phyloP scores from a whole-genome alignment of 2,329 filamentous ascomycete species.

The Colletotrichum coccodes region DNA sequence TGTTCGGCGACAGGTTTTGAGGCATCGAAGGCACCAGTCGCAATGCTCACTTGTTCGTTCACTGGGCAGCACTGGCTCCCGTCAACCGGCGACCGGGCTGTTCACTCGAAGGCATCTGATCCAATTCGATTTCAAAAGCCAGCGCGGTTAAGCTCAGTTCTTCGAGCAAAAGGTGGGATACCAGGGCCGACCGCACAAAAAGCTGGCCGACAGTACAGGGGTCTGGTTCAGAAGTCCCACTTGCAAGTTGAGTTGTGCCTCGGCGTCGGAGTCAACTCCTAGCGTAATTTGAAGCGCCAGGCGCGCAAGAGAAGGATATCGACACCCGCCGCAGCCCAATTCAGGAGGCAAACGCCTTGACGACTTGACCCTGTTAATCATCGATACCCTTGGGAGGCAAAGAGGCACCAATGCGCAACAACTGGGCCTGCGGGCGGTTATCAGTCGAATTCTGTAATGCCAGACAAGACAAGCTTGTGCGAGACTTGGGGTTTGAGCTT shows the following conservation, averaged over 20 bases:
- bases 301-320: not conserved
- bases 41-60: slow-evolving; percentile 1
- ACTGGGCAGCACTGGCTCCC: not conserved
- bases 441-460: not conserved
- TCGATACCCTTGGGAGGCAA: not conserved
- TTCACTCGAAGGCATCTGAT: not conserved
- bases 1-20: not conserved
- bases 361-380: not conserved
- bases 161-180: too few species aligned
- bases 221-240: too few species aligned
- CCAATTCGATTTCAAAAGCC: not conserved
- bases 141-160: not conserved
- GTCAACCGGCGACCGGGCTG: not conserved
- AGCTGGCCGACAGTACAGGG: too few species aligned
- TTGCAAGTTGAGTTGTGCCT: too few species aligned
- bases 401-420: not conserved
- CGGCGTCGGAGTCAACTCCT: too few species aligned
- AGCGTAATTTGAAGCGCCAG: too few species aligned
- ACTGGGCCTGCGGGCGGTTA: not conserved
- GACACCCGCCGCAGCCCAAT: not conserved
- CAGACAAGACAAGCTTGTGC: not conserved
- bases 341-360: not conserved
- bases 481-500: slow-evolving; percentile 4
- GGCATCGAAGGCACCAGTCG: not conserved
- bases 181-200: too few species aligned